phyloP scores from a whole-genome alignment of 2,329 filamentous ascomycete species.

The Canariomyces notabilis region DNA sequence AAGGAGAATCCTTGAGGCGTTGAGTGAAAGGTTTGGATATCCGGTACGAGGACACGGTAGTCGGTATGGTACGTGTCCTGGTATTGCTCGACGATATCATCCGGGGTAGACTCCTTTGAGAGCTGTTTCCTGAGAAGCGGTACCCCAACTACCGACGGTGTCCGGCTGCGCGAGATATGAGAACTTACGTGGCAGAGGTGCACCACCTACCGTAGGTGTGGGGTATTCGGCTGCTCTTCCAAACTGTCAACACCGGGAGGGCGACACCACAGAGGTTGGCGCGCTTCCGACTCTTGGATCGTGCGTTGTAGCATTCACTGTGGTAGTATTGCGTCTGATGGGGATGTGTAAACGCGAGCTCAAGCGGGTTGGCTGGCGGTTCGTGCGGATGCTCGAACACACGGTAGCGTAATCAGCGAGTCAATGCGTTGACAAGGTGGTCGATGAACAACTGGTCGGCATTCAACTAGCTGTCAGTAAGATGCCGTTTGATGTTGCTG shows the following conservation, averaged over 20 bases:
- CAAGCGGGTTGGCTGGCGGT: conserved; percentile 13
- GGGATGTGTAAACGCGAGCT: conserved; percentile 5
- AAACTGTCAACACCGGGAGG: not conserved
- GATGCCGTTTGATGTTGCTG: not conserved
- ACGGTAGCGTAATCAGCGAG: conserved; percentile 14
- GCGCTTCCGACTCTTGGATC: not conserved
- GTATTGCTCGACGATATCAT: not conserved
- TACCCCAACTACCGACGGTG: conserved; percentile 19
- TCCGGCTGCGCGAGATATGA: conserved; percentile 11
- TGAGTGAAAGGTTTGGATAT: not conserved
- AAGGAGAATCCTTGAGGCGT: conserved; percentile 4
- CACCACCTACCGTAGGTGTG: not conserved
- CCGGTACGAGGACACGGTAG: not conserved
- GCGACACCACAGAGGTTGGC: not conserved
- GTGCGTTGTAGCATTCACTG: not conserved
- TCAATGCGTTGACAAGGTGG: conserved; percentile 12
- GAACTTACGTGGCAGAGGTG: conserved; percentile 9
- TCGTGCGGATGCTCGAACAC: conserved; percentile 11
- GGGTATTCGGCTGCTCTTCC: conserved; percentile 1
- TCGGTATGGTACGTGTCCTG: not conserved
- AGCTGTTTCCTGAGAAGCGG: not conserved
- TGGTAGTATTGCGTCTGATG: conserved; percentile 21
- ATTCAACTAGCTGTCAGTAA: not conserved
- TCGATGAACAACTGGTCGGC: not conserved
- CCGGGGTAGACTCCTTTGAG: not conserved